Evolutionary conservation across 257 asterid genomes (phyloP).

Genomic region (Penstemon barbatus): DNA sequence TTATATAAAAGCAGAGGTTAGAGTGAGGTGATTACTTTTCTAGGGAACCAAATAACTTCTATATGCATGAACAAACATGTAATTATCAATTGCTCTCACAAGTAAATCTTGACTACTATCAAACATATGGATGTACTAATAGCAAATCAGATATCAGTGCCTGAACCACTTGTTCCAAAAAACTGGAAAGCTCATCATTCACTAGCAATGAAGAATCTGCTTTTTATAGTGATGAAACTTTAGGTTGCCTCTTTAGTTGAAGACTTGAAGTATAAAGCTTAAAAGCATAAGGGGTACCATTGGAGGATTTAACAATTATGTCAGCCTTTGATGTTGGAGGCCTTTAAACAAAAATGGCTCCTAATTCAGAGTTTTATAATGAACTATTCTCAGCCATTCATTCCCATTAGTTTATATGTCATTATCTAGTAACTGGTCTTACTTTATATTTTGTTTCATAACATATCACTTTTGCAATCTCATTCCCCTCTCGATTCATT

Average conservation of each 20-base stretch:
- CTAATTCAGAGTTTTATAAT: no score
- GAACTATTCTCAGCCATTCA: neutral
- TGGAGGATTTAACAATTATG: no score
- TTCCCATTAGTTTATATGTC: conserved; percentile 2
- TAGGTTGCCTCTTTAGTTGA: no score
- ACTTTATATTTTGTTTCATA: conserved; percentile 25
- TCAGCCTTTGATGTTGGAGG: no score
- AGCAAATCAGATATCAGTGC: conserved; percentile 7
- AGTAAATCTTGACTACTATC: neutral
- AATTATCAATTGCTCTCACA: neutral
- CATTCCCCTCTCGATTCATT: conserved; percentile 21
- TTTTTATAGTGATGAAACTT: no score
- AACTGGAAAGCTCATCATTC: neutral
- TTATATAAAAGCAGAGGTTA: neutral
- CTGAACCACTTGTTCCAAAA: no score
- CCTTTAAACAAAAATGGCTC: no score
- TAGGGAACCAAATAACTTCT: neutral
- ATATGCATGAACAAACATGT: neutral
- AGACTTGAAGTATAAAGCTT: no score
- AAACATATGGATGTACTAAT: neutral
- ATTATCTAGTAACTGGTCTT: neutral
- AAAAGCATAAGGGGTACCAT: no score
- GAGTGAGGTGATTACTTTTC: conserved; percentile 2
- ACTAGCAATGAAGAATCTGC: neutral
- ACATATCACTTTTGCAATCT: conserved; percentile 24